Evolutionary conservation across 257 asterid genomes (phyloP).

Genomic region (Rauvolfia tetraphylla): DNA sequence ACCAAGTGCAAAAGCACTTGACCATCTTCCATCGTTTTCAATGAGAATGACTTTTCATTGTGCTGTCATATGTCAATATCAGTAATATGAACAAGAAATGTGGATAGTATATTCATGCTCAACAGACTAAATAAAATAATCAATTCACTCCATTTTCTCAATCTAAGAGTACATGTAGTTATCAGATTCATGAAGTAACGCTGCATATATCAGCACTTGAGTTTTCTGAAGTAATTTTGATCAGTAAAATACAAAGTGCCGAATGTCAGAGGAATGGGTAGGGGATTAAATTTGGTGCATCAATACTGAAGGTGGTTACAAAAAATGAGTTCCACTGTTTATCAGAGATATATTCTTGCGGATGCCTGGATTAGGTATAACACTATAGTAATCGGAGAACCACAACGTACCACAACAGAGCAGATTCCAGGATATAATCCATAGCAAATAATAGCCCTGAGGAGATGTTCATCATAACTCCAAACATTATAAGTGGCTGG

Average conservation of each 20-base stretch:
- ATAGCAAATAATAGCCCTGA: slow-evolving; percentile 77
- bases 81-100: not conserved
- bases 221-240: not conserved
- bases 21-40: slow-evolving; percentile 99
- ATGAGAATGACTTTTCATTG: slow-evolving; percentile 77
- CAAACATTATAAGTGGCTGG: slow-evolving; percentile 54
- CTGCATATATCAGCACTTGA: not conserved
- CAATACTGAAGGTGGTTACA: not conserved
- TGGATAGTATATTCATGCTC: not conserved
- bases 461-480: slow-evolving; percentile 84
- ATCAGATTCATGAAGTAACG: not conserved
- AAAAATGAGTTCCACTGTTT: not conserved
- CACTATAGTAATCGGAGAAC: slow-evolving; percentile 10
- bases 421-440: slow-evolving; percentile 94
- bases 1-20: slow-evolving; percentile 71
- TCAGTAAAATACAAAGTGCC: not conserved
- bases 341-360: not conserved
- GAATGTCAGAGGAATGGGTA: not conserved
- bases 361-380: not conserved
- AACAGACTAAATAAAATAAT: not conserved
- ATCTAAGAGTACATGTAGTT: not conserved
- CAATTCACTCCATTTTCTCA: not conserved
- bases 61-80: slow-evolving; percentile 48
- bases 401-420: slow-evolving; percentile 76
- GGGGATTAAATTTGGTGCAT: not conserved